Conservation (phyloP, 2,329 filamentous ascomycete species). For the Cladophialophora psammophila region DNA sequence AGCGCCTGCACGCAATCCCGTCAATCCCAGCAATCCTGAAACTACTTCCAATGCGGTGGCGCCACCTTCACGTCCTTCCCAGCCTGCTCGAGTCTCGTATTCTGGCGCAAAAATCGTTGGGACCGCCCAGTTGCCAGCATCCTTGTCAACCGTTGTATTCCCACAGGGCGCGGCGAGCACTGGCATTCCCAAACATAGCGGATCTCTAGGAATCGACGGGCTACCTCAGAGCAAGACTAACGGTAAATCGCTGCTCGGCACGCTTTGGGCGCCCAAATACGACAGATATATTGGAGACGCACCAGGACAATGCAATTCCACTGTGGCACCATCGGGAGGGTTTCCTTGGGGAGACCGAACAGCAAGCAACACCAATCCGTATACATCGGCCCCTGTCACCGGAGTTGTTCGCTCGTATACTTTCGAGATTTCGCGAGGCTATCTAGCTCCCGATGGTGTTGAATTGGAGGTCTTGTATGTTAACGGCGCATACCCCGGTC, state of each 20-base stretch:
- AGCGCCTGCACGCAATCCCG: neutral
- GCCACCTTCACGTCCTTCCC: neutral
- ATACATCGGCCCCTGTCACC: constrained; percentile 27
- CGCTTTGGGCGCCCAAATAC: constrained; percentile 32
- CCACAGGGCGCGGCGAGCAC: constrained; percentile 7
- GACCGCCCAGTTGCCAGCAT: constrained; percentile 24
- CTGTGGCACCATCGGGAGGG: constrained; percentile 22
- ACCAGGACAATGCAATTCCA: constrained; percentile 4
- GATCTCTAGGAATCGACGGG: constrained; percentile 26
- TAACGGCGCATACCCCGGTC: constrained; percentile 72
- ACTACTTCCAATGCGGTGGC: neutral
- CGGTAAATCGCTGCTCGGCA: constrained; percentile 33
- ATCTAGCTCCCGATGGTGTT: constrained; percentile 29
- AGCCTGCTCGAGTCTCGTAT: constrained; percentile 15
- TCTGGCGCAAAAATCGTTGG: constrained; percentile 25
- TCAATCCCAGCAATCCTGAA: neutral
- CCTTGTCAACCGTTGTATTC: constrained; percentile 27
- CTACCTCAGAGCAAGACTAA: constrained; percentile 33
- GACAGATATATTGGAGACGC: constrained; percentile 27
- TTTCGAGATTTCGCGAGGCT: constrained; percentile 26
- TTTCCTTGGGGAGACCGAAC: constrained; percentile 35
- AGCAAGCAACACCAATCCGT: constrained; percentile 31
- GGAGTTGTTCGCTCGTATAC: constrained; percentile 29
- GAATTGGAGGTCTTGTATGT: constrained; percentile 43
- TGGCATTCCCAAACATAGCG: constrained; percentile 17